Percentiles rank a stretch among this genome's conserved stretches.
These are phyloP conservation scores for Colletotrichum echinochloae DNA, from an alignment of 2,329 filamentous ascomycete genomes.

Conservation along the genomic window DNA sequence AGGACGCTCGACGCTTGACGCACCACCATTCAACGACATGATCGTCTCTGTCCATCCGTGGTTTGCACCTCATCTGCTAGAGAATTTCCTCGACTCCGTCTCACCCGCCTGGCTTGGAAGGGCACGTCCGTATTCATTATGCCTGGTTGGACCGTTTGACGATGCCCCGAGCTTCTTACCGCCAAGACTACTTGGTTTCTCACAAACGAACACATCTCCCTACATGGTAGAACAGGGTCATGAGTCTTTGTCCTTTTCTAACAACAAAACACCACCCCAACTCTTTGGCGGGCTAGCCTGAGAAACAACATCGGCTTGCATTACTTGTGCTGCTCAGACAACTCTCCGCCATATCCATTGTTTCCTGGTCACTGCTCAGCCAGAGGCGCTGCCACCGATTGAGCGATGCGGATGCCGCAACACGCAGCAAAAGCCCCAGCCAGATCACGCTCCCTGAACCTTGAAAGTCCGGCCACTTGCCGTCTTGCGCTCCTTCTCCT, in stretches of 20 bases:
- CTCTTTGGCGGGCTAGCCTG: background rate
- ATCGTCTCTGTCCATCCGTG: slow-evolving; percentile 1
- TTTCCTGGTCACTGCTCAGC: background rate
- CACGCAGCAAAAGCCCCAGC: background rate
- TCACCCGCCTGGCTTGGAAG: slow-evolving; percentile 2
- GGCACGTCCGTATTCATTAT: background rate
- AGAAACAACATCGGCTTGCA: background rate
- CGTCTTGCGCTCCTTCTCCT: slow-evolving; percentile 98
- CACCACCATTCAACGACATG: background rate
- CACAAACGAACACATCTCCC: background rate
- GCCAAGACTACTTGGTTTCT: slow-evolving; percentile 16
- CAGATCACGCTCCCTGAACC: slow-evolving; percentile 53
- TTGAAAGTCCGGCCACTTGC: slow-evolving; percentile 95
- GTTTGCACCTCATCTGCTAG: slow-evolving; percentile 13
- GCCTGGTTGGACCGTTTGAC: slow-evolving; percentile 2
- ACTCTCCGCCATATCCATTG: background rate
- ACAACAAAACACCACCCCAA: background rate
- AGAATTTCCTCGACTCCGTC: slow-evolving; percentile 20
- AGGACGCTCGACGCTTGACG: slow-evolving; percentile 1
- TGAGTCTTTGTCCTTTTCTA: slow-evolving; percentile 28
- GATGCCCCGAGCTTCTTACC: slow-evolving; percentile 4
- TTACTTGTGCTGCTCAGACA: background rate
- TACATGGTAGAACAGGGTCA: slow-evolving; percentile 8
- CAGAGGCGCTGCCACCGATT: background rate
- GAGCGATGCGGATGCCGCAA: background rate